These are phyloP conservation scores for Trifolium dubium DNA, from an alignment of 306 rosid genomes.

Conservation along the genomic window DNA sequence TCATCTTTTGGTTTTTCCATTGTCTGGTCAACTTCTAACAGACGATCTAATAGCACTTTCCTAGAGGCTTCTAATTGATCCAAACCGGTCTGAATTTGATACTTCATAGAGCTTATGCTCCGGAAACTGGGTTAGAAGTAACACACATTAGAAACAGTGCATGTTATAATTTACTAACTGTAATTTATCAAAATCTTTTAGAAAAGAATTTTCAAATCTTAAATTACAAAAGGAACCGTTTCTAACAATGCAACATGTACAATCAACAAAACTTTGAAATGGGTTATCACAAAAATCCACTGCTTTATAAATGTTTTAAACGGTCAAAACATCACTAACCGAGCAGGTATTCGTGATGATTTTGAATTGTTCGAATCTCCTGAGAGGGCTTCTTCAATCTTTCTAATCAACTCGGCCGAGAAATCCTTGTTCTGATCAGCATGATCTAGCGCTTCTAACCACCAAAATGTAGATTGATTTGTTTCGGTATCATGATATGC, in stretches of 20 bases:
- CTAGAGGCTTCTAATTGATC: slow-evolving; percentile 86
- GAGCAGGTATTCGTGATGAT: slow-evolving; percentile 62
- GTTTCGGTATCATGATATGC: slow-evolving; percentile 49
- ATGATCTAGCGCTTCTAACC: slow-evolving; percentile 86
- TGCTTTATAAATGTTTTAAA: slow-evolving; percentile 17
- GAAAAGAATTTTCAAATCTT: slow-evolving; percentile 36
- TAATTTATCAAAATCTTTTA: slow-evolving; percentile 28
- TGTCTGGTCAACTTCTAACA: slow-evolving; percentile 75
- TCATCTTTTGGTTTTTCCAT: slow-evolving; percentile 87
- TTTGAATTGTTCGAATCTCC: slow-evolving; percentile 68
- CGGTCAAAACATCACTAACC: slow-evolving; percentile 58
- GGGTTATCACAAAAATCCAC: slow-evolving; percentile 20
- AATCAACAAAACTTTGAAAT: slow-evolving; percentile 27
- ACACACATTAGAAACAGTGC: slow-evolving; percentile 34
- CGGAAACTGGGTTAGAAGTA: slow-evolving; percentile 68
- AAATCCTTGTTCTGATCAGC: slow-evolving; percentile 83
- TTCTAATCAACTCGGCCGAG: slow-evolving; percentile 68
- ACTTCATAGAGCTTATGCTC: slow-evolving; percentile 69
- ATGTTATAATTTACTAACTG: slow-evolving; percentile 18
- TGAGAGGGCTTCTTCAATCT: slow-evolving; percentile 85
- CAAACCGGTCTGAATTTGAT: slow-evolving; percentile 88
- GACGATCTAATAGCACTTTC: slow-evolving; percentile 73
- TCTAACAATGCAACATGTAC: slow-evolving; percentile 15
- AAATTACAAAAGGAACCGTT: slow-evolving; percentile 24
- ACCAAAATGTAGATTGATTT: slow-evolving; percentile 64